Base-by-base conservation (phyloP, 257 asterid genomes). In the Lantana camara region DNA sequence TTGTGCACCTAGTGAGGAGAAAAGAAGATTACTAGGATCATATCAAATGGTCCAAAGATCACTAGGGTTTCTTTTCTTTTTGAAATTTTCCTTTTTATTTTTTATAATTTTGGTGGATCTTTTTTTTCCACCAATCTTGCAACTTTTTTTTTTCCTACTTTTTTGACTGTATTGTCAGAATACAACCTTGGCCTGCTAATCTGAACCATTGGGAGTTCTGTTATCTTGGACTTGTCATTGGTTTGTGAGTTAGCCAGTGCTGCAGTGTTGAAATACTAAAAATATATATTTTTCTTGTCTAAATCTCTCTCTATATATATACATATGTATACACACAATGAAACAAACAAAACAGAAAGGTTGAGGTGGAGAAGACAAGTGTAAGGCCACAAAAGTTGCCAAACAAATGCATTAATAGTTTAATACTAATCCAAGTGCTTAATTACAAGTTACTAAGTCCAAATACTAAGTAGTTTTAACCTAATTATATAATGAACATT, bases 181-280 rank as follows among this genome's bases (percentile, higher is more conserved):
- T 71, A 77, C 91, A 89, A 85, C 96, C 88, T 89, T 67, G 77
- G 83, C 86, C 75, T 80, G 89, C 79, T 75, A 60, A 66, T 64
- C 74, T 77, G 47, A 60, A 37, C 75, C 73, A 7, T 60, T 60
- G 77, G 77, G 59, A 50, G 63, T 68, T 55, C 13, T 48, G 41
- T 60, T 68, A 16, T 64, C 30, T 62, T 64, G 57, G 57, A 64
- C 63, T 49, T 79, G 74, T 57, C 52, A 55, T 73, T 73, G 77
- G 82, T 75, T 72, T 50, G 42, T 22, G 81, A 62, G 68, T 74
- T 69, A 73, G 78, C 85, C 80, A 75, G 78, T 76, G 82, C 83
- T 67, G 89, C 76, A 77, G 89, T 69, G 90, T 85, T 85, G 88
- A 72, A 71, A 63, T 69, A 58, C 56, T 51, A 63, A 64, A 45